Base-by-base conservation (phyloP, 2,329 filamentous ascomycete species). In the Bisporella sp. region DNA sequence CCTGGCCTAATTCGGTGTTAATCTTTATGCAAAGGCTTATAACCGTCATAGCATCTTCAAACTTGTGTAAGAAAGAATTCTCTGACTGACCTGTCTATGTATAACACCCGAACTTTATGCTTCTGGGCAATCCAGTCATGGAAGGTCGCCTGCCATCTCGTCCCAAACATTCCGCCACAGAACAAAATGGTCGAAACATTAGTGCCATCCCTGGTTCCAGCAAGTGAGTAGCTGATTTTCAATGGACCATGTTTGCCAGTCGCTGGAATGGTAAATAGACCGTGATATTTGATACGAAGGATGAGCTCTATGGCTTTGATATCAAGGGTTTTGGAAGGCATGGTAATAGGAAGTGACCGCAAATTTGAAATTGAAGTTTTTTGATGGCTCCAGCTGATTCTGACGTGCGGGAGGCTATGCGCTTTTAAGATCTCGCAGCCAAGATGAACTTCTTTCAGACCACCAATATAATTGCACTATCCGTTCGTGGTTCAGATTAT, bases 131-230 rank as follows among this genome's bases (percentile, higher is more conserved):
- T 35, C 42, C 61, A 56, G 51, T 73, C 59, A 39, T 65, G 55
- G 4, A 49, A 39, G 5, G 64, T 33, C 12, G 56, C 56, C 4
- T 61, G 13, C 52, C 61, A 71, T 50, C 71, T 55, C 5, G 54
- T 60, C 1, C 64, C 66, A 53, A 69, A 68, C 69, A 72, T 70
- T 2, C 67, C 68, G 6, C 59, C 62, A 46, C 66, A 64, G 53
- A 68, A 71, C 7, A 73, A 54, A 29, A 71, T 58, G 3, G 61
- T 64, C 3, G 60, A 60, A 8, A 55, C 59, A 50, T 59, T 54
- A n/a, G 54, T 54, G 7, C 55, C 59, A 32, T 56, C 28, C n/a
- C 55, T 57, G 6, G 35, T 5, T 6, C 63, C 63, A 30, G 54
- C 57, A 29, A 64, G 54, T 6, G 59, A 53, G 44, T 61, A 64